These are phyloP conservation scores for Physcomitrellopsis africana DNA, from an alignment of 225 moss, liverwort and hornwort species.

Conservation along the genomic window DNA sequence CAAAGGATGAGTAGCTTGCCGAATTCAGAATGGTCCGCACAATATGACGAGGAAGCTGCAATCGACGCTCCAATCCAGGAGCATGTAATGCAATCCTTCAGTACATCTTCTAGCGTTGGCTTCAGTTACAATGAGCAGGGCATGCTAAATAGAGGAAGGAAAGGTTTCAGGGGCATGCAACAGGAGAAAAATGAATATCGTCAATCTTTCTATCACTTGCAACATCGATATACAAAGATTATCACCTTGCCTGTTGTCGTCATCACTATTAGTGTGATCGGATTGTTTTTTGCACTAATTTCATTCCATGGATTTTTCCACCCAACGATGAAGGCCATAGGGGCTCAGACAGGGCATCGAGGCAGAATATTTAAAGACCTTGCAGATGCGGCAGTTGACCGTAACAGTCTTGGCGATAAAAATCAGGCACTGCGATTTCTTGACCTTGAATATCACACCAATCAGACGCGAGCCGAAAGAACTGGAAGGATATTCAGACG, in stretches of 20 bases:
- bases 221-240: slow-evolving; percentile 37
- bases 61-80: too few relatives aligned
- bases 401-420: slow-evolving; percentile 1
- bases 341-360: not conserved
- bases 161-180: too few relatives aligned
- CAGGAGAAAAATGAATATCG: too few relatives aligned
- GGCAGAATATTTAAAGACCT: slow-evolving; percentile 8
- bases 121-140: too few relatives aligned
- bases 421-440: not conserved
- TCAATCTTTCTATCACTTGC: slow-evolving; percentile 6
- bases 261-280: slow-evolving; percentile 18
- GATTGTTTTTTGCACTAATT: slow-evolving; percentile 27
- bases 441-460: not conserved
- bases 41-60: too few relatives aligned
- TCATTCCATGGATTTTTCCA: slow-evolving; percentile 38
- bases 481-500: slow-evolving; percentile 41
- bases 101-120: too few relatives aligned
- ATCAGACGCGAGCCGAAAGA: slow-evolving; percentile 26
- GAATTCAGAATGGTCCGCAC: too few relatives aligned
- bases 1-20: too few relatives aligned
- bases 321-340: slow-evolving; percentile 1
- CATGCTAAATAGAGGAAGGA: too few relatives aligned
- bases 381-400: slow-evolving; percentile 5
- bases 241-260: slow-evolving; percentile 36
- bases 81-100: too few relatives aligned